These are phyloP conservation scores for Pleurozium schreberi DNA, from an alignment of 225 moss, liverwort and hornwort genomes.

Conservation along the genomic window DNA sequence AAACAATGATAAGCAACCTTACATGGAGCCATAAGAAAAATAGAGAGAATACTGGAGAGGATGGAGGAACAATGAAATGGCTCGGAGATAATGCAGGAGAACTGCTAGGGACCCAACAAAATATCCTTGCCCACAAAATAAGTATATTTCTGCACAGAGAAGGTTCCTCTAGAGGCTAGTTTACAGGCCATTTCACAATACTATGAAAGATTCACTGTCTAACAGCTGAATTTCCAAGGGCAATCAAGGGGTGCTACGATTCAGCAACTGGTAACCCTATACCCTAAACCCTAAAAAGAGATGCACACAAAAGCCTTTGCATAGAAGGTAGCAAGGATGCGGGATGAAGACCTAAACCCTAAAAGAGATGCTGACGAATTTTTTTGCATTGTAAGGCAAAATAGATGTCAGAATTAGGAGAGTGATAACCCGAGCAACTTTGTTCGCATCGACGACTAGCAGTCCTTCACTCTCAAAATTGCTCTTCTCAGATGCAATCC, in stretches of 20 bases:
- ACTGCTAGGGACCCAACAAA: not conserved
- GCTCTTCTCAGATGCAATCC: slow-evolving; percentile 82
- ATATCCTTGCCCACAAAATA: not conserved
- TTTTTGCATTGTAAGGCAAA: not conserved
- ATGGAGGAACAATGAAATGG: not conserved
- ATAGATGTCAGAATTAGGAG: not conserved
- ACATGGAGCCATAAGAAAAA: not conserved
- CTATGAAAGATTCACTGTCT: not conserved
- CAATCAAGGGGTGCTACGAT: not conserved
- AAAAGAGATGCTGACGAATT: too few relatives aligned
- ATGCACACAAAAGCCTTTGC: not conserved
- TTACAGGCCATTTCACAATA: not conserved
- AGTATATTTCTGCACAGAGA: not conserved
- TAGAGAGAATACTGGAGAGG: not conserved
- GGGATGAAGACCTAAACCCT: not conserved
- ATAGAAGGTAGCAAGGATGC: not conserved
- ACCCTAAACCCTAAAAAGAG: not conserved
- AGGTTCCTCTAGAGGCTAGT: not conserved
- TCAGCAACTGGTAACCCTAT: not conserved
- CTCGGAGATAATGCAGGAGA: not conserved
- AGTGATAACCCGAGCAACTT: slow-evolving; percentile 32
- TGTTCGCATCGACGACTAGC: slow-evolving; percentile 66
- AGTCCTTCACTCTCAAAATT: slow-evolving; percentile 43
- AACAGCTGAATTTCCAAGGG: not conserved
- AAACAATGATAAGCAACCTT: not conserved